A percentile compares a stretch with the other conserved stretches of the same genome.
These are phyloP conservation scores for Dillenia suffruticosa DNA, from an alignment of 164 flowering plant species.

Conservation along the genomic window DNA sequence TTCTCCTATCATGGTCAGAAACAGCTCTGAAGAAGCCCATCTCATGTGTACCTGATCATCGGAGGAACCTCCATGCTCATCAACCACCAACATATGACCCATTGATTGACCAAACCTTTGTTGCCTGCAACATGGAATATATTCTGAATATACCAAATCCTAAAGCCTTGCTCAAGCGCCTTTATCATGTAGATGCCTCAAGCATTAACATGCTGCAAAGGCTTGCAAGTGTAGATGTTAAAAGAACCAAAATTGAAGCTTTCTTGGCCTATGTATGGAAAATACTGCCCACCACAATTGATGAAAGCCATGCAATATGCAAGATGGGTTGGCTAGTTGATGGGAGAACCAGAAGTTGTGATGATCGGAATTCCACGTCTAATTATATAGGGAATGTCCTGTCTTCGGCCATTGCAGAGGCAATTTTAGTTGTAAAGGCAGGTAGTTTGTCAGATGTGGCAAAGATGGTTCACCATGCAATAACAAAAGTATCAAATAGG, in stretches of 20 bases:
- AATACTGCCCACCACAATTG: conserved; percentile 29
- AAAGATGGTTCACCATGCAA: conserved; percentile 23
- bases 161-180: conserved; percentile 30
- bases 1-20: conserved; percentile 46
- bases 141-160: conserved; percentile 29
- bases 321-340: conserved; percentile 60
- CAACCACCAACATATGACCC: conserved; percentile 35
- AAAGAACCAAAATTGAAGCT: conserved; percentile 52
- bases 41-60: conserved; percentile 39
- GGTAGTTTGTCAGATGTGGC: conserved; percentile 26
- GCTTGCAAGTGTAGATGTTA: conserved; percentile 14
- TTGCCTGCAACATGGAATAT: conserved; percentile 38
- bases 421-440: conserved; percentile 23
- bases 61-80: conserved; percentile 33
- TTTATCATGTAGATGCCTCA: conserved; percentile 33
- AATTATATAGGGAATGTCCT: conserved; percentile 50
- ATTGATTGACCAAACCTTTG: conserved; percentile 29
- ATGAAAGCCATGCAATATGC: conserved; percentile 19
- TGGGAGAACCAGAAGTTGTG: conserved; percentile 28
- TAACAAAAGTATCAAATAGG: conserved; percentile 27
- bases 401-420: conserved; percentile 44
- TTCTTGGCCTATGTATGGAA: conserved; percentile 60
- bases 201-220: conserved; percentile 30
- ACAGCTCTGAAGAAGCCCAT: conserved; percentile 24
- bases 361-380: conserved; percentile 10